Percentiles rank a stretch among this genome's conserved stretches.
Evolutionary conservation across 306 rosid genomes (phyloP).

Genomic region (Corylus avellana): DNA sequence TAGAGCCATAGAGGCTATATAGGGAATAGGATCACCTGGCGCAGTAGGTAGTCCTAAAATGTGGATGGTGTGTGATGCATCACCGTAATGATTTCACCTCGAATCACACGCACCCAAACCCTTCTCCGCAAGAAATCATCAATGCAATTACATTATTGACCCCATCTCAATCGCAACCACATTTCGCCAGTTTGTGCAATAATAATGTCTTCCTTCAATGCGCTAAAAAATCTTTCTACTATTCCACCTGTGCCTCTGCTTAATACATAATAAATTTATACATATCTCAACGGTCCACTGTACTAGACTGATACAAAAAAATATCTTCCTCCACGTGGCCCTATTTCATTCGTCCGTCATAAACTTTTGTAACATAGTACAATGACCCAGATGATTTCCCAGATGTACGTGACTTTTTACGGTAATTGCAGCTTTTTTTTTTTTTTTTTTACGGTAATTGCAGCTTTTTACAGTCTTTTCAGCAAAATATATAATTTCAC

Average conservation of each 20-base stretch:
- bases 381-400: neutral
- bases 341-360: neutral
- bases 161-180: neutral
- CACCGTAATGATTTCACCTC: constrained; percentile 15
- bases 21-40: too few species aligned
- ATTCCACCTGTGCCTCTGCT: neutral
- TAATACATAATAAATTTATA: too few species aligned
- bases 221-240: neutral
- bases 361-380: neutral
- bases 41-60: too few species aligned
- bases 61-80: constrained; percentile 1
- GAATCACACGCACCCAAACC: constrained; percentile 2
- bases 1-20: too few species aligned
- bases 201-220: neutral
- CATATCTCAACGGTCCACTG: neutral
- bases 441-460: neutral
- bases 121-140: constrained; percentile 21
- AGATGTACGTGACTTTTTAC: constrained; percentile 10
- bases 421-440: neutral
- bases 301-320: neutral
- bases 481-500: too few species aligned
- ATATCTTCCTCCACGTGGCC: constrained; percentile 16
- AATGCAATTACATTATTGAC: neutral
- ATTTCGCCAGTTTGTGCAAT: neutral
- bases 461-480: neutral